These are phyloP conservation scores for Styphnolobium japonicum DNA, from an alignment of 306 rosid species.

Conservation along the genomic window DNA sequence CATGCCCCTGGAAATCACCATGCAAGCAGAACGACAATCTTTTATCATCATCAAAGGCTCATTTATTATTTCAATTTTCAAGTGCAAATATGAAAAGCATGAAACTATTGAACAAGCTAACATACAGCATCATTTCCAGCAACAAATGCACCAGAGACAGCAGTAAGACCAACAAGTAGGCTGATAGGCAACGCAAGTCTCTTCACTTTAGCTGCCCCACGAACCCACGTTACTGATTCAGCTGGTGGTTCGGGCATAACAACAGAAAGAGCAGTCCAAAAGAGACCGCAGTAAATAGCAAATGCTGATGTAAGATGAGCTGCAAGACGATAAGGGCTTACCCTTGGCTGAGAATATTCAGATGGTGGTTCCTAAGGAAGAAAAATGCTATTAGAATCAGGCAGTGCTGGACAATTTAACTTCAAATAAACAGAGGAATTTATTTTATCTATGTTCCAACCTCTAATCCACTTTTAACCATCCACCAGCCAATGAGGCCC, in stretches of 20 bases:
- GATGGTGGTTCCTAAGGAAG: conserved; percentile 75
- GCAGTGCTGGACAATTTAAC: background rate
- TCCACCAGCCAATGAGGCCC: conserved; percentile 96
- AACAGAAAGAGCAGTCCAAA: conserved; percentile 88
- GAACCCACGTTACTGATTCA: conserved; percentile 74
- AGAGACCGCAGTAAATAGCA: conserved; percentile 80
- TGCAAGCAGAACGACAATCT: conserved; percentile 13
- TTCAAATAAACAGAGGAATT: conserved; percentile 15
- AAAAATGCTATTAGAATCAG: conserved; percentile 14
- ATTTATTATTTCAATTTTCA: conserved; percentile 7
- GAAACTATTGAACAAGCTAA: conserved; percentile 5
- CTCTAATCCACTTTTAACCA: conserved; percentile 88
- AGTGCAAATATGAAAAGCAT: conserved; percentile 1
- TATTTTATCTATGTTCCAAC: conserved; percentile 30
- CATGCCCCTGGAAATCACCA: conserved; percentile 64
- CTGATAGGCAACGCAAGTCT: conserved; percentile 69
- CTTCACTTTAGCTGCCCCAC: conserved; percentile 86
- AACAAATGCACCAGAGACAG: conserved; percentile 91
- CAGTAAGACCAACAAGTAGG: conserved; percentile 82
- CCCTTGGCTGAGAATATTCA: conserved; percentile 87
- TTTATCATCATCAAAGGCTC: background rate
- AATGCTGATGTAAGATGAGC: conserved; percentile 97
- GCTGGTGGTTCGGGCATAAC: conserved; percentile 95
- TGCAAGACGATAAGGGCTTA: conserved; percentile 97
- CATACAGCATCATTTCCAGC: conserved; percentile 95